Conservation (phyloP, 2,329 filamentous ascomycete genomes). For the Penicillium rolfsii region DNA sequence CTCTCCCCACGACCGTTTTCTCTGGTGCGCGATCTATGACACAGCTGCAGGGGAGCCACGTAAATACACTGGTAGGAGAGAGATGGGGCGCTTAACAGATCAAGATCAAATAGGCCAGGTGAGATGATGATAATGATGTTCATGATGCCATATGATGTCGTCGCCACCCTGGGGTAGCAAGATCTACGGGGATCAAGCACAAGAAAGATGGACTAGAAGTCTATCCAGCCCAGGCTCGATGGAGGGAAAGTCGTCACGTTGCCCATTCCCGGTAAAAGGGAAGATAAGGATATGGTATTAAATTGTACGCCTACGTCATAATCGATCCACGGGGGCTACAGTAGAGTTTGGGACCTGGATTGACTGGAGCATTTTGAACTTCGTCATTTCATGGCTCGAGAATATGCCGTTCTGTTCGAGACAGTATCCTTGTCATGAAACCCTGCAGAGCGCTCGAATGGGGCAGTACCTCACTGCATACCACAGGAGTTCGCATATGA, state of each 20-base stretch:
- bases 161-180: background rate
- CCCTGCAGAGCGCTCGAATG: background rate
- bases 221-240: background rate
- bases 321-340: background rate
- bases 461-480: background rate
- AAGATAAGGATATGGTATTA: background rate
- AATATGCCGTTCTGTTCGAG: background rate
- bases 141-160: background rate
- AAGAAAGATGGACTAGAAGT: background rate
- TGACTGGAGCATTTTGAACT: background rate
- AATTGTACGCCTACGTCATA: background rate
- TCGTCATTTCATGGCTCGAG: background rate
- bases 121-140: background rate
- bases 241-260: background rate
- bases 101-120: no score
- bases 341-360: background rate
- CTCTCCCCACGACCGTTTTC: background rate
- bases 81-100: background rate
- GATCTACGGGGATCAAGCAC: conserved; percentile 5
- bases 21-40: background rate
- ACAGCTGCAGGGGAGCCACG: conserved; percentile 6
- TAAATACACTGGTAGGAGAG: conserved; percentile 1
- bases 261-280: background rate
- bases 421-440: background rate
- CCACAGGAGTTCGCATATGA: background rate